These are phyloP conservation scores for Penicillium taxi DNA, from an alignment of 495 filamentous ascomycete genomes.

Conservation along the genomic window DNA sequence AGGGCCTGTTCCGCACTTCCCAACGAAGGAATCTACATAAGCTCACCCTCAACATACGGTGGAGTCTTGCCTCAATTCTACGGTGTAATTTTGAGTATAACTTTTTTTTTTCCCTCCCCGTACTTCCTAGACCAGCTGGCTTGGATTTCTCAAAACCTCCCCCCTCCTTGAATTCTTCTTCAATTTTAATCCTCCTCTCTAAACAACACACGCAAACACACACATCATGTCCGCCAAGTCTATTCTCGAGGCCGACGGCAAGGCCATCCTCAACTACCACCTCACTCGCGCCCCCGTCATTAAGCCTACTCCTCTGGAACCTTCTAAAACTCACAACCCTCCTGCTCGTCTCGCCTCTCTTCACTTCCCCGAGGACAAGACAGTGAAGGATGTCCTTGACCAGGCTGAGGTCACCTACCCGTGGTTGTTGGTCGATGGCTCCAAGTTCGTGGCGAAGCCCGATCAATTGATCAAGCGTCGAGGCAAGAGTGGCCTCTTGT, in stretches of 20 bases:
- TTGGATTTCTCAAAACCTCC: constrained; percentile 7
- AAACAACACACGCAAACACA: constrained; percentile 12
- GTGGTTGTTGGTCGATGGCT: constrained; percentile 72
- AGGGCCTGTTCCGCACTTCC: neutral
- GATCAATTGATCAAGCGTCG: constrained; percentile 99
- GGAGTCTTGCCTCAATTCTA: constrained; percentile 24
- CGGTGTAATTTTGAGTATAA: constrained; percentile 30
- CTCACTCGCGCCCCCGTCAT: constrained; percentile 96
- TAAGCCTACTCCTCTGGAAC: constrained; percentile 91
- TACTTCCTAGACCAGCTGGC: constrained; percentile 12
- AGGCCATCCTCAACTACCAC: constrained; percentile 99
- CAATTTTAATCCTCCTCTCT: constrained; percentile 9
- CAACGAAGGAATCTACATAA: neutral
- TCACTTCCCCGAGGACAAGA: constrained; percentile 82
- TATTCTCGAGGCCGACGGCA: constrained; percentile 98
- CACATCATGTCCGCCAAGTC: constrained; percentile 90
- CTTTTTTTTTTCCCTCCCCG: constrained; percentile 16
- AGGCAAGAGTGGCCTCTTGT: constrained; percentile 95
- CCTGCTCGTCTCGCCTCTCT: constrained; percentile 84
- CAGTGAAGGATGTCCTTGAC: constrained; percentile 78
- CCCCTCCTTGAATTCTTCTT: constrained; percentile 11
- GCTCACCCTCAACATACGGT: constrained; percentile 15
- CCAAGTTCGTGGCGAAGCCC: constrained; percentile 98
- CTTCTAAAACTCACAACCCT: constrained; percentile 80
- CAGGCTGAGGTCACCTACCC: constrained; percentile 93